A percentile compares a stretch with the other conserved stretches of the same genome.
Conservation (phyloP, 2,329 filamentous ascomycete genomes). For the Claviceps sp. region DNA sequence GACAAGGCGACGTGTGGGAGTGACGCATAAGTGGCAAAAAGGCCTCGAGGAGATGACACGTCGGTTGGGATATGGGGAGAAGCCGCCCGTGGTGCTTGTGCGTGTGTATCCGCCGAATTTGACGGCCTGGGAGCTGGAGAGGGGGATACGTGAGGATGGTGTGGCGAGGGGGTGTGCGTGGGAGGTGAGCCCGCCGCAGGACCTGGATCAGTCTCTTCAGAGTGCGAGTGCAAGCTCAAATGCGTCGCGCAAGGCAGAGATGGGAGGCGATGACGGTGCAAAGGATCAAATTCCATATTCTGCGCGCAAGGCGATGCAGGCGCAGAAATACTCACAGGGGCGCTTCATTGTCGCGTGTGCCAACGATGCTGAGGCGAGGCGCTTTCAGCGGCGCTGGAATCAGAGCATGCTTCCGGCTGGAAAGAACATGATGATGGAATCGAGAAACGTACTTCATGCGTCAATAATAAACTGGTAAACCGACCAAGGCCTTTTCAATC, state of each 20-base stretch:
- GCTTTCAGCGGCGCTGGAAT: constrained; percentile 30
- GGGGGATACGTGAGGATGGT: constrained; percentile 30
- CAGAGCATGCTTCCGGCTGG: constrained; percentile 16
- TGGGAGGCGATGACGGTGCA: not conserved
- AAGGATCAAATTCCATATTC: not conserved
- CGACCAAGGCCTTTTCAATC: constrained; percentile 6
- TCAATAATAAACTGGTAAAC: constrained; percentile 21
- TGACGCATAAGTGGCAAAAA: constrained; percentile 14
- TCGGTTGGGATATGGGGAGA: constrained; percentile 11
- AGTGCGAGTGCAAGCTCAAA: not conserved
- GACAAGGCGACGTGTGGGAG: constrained; percentile 10
- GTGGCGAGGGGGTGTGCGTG: constrained; percentile 16
- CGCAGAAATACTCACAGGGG: constrained; percentile 9
- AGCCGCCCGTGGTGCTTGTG: constrained; percentile 18
- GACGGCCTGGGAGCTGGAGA: constrained; percentile 19
- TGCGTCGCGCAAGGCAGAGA: not conserved
- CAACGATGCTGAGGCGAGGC: constrained; percentile 20
- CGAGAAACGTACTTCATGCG: constrained; percentile 15
- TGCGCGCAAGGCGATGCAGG: constrained; percentile 6
- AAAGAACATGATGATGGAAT: constrained; percentile 1
- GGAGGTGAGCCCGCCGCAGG: constrained; percentile 12
- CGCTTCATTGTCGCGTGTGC: constrained; percentile 22
- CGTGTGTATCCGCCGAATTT: constrained; percentile 17
- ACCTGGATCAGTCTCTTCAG: constrained; percentile 1
- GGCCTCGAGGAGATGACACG: constrained; percentile 12